Conservation (phyloP, 768 basidiomycete species). For the Galerina marginata region DNA sequence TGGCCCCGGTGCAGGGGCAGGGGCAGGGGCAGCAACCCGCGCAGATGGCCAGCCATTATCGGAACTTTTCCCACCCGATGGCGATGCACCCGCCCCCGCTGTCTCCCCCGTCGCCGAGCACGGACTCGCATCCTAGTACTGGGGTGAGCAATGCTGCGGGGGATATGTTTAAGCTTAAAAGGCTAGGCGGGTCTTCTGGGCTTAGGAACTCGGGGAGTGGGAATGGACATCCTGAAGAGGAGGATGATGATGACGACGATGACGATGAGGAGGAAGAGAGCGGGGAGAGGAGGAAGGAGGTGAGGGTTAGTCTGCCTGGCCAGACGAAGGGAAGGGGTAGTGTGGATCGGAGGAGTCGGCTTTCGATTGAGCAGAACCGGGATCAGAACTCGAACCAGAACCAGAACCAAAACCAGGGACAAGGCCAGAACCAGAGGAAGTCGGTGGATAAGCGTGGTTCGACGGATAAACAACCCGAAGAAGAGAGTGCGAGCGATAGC, state of each 20-base stretch:
- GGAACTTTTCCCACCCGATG: neutral
- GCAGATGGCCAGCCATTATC: too few relatives aligned
- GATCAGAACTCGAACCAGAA: too few relatives aligned
- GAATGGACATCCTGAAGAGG: neutral
- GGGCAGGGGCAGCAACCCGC: too few relatives aligned
- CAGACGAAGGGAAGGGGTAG: too few relatives aligned
- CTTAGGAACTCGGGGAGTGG: conserved; percentile 1
- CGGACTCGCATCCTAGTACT: conserved; percentile 27
- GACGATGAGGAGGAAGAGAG: neutral
- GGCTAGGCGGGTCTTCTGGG: conserved; percentile 10
- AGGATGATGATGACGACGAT: neutral
- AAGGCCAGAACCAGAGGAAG: too few relatives aligned
- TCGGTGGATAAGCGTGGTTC: too few relatives aligned
- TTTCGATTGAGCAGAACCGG: too few relatives aligned
- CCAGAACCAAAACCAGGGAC: too few relatives aligned
- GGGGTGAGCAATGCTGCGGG: conserved; percentile 6
- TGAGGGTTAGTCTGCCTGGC: conserved; percentile 13
- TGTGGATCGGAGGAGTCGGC: too few relatives aligned
- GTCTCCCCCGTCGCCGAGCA: conserved; percentile 23
- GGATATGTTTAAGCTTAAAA: conserved; percentile 20
- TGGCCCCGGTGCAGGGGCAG: too few relatives aligned
- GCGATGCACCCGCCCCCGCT: conserved; percentile 12
- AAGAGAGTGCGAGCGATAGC: too few relatives aligned
- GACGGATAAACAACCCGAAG: too few relatives aligned
- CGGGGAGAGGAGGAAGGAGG: conserved; percentile 9